These are phyloP conservation scores for Phaeosphaeria sp. DNA, from an alignment of 2,329 filamentous ascomycete species.

Conservation along the genomic window DNA sequence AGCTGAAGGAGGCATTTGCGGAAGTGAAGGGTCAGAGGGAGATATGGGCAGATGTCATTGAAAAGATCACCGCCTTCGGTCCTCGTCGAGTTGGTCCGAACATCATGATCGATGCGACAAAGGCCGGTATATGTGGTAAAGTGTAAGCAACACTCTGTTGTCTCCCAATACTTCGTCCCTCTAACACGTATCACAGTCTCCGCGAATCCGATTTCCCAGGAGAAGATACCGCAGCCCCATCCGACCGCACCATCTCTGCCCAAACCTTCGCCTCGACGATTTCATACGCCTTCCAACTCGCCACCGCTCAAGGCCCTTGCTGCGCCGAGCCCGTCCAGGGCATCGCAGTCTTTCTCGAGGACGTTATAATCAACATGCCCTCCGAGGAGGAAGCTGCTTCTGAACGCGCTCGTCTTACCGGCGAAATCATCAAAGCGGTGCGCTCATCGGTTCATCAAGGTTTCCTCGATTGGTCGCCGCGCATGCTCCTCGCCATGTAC, in stretches of 20 bases:
- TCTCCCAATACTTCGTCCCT: background rate
- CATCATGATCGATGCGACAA: constrained; percentile 83
- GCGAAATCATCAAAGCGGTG: constrained; percentile 89
- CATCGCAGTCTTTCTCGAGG: constrained; percentile 87
- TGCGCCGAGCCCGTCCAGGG: constrained; percentile 95
- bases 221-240: constrained; percentile 33
- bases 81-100: constrained; percentile 87
- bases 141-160: constrained; percentile 61
- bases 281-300: constrained; percentile 90
- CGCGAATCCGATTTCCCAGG: constrained; percentile 43
- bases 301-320: constrained; percentile 85
- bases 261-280: constrained; percentile 88
- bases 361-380: constrained; percentile 68
- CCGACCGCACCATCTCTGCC: constrained; percentile 55
- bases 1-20: constrained; percentile 73
- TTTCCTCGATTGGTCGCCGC: constrained; percentile 94
- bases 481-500: constrained; percentile 98
- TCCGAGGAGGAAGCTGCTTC: constrained; percentile 58
- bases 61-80: constrained; percentile 89
- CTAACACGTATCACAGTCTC: constrained; percentile 29
- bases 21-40: constrained; percentile 76
- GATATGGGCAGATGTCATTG: constrained; percentile 76
- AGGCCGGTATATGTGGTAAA: constrained; percentile 72
- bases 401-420: constrained; percentile 80
- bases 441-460: constrained; percentile 83